Base-by-base conservation (phyloP, 148 eudicot genomes). In the Vaccinium corymbosum region DNA sequence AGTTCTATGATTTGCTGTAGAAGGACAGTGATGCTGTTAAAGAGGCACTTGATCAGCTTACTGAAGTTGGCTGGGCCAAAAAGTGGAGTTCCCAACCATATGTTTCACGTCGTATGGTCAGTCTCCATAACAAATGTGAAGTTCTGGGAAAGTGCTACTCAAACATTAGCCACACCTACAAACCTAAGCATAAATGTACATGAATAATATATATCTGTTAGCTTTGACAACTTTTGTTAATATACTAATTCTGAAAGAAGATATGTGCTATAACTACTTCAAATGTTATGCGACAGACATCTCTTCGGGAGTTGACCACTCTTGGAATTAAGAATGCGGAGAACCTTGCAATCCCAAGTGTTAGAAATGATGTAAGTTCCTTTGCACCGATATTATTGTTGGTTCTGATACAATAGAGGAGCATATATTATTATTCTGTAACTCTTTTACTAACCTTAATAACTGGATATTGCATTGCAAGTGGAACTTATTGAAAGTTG, bases 241-340 rank as follows among this genome's bases (percentile, higher is more conserved):
- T 82, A 16, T 78, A 51, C 35, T 78, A 5, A 52, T 11, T 72
- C 25, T 66, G 35, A 20, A n/a, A 35, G 62, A 84, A 38, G 78
- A 52, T 7, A 77, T 12, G 75, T 61, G 14, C 66, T 79, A 0
- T 86, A 73, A 84, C 71, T 71, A 51, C 46, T 80, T 80, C 46
- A 49, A 70, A 68, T 12, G 83, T 50, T 57, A 78, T 89, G 56
- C 76, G 64, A 49, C 95, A 97, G 99, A 93, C 99, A 74, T 90
- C 95, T 85, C 91, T 94, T 48, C 85, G 95, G 74, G 99, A 97
- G 93, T 87, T 97, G 88, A 93, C 99, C 66, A 90, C 90, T 79
- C 95, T 97, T 88, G 99, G 99, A 85, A 89, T 97, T 16, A 97
- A 97, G 88, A 97, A 94, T 80, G 99, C 99, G 0, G 99, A 94